These are phyloP conservation scores for Diaporthe velutina DNA, from an alignment of 2,329 filamentous ascomycete genomes.

Conservation along the genomic window DNA sequence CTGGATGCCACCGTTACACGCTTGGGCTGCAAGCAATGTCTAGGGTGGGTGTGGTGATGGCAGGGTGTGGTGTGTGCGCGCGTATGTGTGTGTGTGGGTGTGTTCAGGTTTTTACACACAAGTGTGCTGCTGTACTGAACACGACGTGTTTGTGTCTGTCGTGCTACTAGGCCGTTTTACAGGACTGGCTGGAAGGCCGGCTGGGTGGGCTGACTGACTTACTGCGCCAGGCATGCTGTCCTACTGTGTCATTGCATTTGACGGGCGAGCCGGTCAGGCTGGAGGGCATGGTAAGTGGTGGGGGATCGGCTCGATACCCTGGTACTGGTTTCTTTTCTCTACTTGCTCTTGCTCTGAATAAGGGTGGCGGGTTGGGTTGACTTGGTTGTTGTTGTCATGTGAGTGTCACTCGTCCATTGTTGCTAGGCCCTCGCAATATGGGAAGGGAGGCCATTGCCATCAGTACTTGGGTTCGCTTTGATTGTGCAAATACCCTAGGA, in stretches of 20 bases:
- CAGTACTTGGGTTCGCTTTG: too few relatives aligned
- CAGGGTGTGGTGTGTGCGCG: neutral
- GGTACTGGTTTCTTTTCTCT: neutral
- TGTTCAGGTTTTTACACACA: neutral
- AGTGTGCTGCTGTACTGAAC: constrained; percentile 10
- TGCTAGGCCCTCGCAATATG: neutral
- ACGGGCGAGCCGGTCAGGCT: neutral
- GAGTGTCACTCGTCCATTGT: neutral
- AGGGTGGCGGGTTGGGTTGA: neutral
- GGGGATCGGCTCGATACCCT: neutral
- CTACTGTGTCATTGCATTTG: constrained; percentile 17
- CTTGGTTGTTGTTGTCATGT: neutral
- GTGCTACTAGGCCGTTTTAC: neutral
- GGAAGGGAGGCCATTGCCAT: too few relatives aligned
- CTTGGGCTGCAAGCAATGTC: neutral
- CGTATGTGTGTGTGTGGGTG: neutral
- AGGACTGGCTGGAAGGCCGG: neutral
- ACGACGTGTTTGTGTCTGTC: neutral
- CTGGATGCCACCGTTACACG: neutral
- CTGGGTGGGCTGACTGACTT: neutral
- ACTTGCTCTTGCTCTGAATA: neutral
- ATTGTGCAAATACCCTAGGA: too few relatives aligned
- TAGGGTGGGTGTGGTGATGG: neutral
- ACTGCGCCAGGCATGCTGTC: constrained; percentile 11
- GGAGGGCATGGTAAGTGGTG: neutral